Percentiles rank a stretch among this genome's conserved stretches.
Conservation (phyloP, 202 grass and related monocot genomes). For the Schoenoplectus triqueter region DNA sequence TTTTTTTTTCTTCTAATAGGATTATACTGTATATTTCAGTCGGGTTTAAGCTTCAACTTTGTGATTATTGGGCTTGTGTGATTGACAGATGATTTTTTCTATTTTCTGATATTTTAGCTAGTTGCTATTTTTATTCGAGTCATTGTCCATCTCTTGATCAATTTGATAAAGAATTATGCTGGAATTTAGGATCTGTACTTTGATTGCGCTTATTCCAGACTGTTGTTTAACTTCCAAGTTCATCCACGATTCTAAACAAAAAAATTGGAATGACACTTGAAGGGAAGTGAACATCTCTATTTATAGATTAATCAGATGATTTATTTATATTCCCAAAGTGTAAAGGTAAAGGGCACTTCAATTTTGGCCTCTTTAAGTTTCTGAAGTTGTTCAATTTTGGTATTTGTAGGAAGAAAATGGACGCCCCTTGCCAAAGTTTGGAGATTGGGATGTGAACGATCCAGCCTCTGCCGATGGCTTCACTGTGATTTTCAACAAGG, state of each 20-base stretch:
- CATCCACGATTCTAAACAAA: not conserved
- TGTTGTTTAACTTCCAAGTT: not conserved
- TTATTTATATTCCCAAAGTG: not conserved
- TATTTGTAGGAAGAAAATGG: constrained; percentile 66
- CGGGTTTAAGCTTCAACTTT: not conserved
- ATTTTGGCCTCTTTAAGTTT: not conserved
- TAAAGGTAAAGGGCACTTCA: not conserved
- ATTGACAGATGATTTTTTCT: not conserved
- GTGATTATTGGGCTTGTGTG: not conserved
- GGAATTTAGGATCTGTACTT: not conserved
- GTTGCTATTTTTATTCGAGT: not conserved
- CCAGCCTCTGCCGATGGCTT: constrained; percentile 84
- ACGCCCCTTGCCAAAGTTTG: constrained; percentile 84
- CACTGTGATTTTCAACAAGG: constrained; percentile 91
- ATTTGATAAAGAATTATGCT: too few relatives aligned
- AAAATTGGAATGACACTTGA: not conserved
- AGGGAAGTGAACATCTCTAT: not conserved
- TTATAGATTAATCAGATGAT: constrained; percentile 9
- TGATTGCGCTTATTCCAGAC: not conserved
- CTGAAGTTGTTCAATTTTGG: constrained; percentile 1
- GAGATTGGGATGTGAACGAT: constrained; percentile 89
- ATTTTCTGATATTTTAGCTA: constrained; percentile 32
- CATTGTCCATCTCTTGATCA: too few relatives aligned
- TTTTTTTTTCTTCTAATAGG: not conserved
- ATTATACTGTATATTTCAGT: not conserved